A percentile compares a stretch with the other conserved stretches of the same genome.
Conservation (phyloP, 345 rosid genomes). For the Tarenaya hassleriana region DNA sequence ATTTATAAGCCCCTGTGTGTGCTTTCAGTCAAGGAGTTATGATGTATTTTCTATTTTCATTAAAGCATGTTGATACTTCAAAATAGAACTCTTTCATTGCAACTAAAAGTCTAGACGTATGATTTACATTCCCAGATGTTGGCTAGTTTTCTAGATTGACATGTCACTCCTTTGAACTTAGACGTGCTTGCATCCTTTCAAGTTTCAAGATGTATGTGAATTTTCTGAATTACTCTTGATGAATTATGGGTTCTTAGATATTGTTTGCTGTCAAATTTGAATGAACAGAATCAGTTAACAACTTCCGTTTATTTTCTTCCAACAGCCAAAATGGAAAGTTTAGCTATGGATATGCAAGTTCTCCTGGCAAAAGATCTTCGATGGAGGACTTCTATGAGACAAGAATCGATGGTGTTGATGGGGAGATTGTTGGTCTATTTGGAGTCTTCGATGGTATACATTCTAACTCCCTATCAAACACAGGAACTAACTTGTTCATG, state of each 20-base stretch:
- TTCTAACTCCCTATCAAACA: conserved; percentile 15
- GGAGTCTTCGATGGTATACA: conserved; percentile 95
- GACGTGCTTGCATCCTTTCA: neutral
- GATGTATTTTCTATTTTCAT: neutral
- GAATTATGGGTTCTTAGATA: neutral
- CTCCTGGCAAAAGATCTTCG: conserved; percentile 90
- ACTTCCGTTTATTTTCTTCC: neutral
- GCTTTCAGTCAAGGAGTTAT: neutral
- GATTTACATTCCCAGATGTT: conserved; percentile 4
- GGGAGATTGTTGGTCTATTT: conserved; percentile 92
- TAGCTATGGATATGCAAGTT: conserved; percentile 98
- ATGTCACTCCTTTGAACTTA: neutral
- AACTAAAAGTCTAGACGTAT: conserved; percentile 7
- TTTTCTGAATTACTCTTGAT: neutral
- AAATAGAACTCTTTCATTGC: neutral
- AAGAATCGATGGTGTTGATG: conserved; percentile 84
- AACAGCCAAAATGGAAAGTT: conserved; percentile 88
- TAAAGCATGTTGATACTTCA: neutral
- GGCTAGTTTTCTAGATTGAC: neutral
- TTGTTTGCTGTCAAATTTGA: neutral
- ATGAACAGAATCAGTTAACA: neutral
- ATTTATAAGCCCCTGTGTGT: neutral
- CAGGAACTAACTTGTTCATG: conserved; percentile 1
- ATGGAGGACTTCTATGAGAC: conserved; percentile 99
- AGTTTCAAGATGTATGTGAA: neutral